Evolutionary conservation across 1,139 yeast species (phyloP).

Genomic region (Candida glucosophila): DNA sequence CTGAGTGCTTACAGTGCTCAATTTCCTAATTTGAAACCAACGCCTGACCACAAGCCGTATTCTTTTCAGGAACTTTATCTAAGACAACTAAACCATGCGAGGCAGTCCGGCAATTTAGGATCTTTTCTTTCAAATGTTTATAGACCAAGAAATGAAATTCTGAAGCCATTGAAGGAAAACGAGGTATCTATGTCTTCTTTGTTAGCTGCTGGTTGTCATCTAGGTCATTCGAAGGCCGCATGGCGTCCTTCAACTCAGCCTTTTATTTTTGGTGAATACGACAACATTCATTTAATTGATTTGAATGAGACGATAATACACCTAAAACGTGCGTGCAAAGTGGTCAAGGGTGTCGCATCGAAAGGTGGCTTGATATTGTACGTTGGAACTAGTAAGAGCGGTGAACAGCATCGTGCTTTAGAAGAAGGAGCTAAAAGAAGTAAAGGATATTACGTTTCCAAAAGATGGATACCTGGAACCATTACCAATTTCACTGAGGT

Average conservation of each 20-base stretch:
- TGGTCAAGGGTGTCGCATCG: slow-evolving; percentile 70
- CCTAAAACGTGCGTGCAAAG: slow-evolving; percentile 72
- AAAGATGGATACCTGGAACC: slow-evolving; percentile 94
- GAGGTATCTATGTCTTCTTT: slow-evolving; percentile 60
- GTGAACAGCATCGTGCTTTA: slow-evolving; percentile 59
- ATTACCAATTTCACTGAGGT: slow-evolving; percentile 78
- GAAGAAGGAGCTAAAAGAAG: slow-evolving; percentile 74
- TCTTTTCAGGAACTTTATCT: slow-evolving; percentile 68
- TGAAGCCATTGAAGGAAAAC: slow-evolving; percentile 46
- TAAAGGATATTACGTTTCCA: slow-evolving; percentile 72
- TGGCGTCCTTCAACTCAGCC: slow-evolving; percentile 87
- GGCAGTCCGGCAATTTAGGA: slow-evolving; percentile 49
- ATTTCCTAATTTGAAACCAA: slow-evolving; percentile 34
- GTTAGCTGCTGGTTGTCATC: slow-evolving; percentile 88
- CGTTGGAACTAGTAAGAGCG: slow-evolving; percentile 75
- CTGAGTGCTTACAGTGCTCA: slow-evolving; percentile 21
- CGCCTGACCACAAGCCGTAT: slow-evolving; percentile 43
- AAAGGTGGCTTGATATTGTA: slow-evolving; percentile 80
- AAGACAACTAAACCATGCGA: slow-evolving; percentile 52
- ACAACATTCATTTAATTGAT: slow-evolving; percentile 84
- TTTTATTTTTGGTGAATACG: slow-evolving; percentile 77
- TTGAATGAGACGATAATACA: slow-evolving; percentile 71
- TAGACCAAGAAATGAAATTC: slow-evolving; percentile 59
- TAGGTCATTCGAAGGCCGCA: slow-evolving; percentile 78
- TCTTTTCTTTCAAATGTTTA: slow-evolving; percentile 57